These are phyloP conservation scores for Dryadomyces sulphureus DNA, from an alignment of 2,329 filamentous ascomycete genomes.

Conservation along the genomic window DNA sequence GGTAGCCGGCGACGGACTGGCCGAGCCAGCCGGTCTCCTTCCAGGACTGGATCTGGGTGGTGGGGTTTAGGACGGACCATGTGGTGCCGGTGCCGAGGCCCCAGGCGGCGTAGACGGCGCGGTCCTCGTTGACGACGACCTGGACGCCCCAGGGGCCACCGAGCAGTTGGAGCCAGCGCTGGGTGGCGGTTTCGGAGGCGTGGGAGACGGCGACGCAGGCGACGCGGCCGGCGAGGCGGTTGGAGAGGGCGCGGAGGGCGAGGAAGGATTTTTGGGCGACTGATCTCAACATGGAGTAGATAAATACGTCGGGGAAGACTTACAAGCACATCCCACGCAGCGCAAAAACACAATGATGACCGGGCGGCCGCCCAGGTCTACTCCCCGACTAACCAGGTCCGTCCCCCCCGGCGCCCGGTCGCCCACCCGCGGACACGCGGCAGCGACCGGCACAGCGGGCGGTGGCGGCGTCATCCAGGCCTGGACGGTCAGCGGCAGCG, in stretches of 20 bases:
- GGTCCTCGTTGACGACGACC: slow-evolving; percentile 39
- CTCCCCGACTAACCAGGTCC: slow-evolving; percentile 27
- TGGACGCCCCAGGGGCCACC: slow-evolving; percentile 43
- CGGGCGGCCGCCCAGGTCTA: too few relatives aligned
- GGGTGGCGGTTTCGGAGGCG: slow-evolving; percentile 38
- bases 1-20: slow-evolving; percentile 30
- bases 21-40: slow-evolving; percentile 41
- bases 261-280: slow-evolving; percentile 44
- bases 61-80: slow-evolving; percentile 39
- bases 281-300: slow-evolving; percentile 15
- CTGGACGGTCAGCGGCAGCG: slow-evolving; percentile 35
- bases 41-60: slow-evolving; percentile 36
- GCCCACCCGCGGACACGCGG: slow-evolving; percentile 29
- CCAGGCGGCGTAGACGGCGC: slow-evolving; percentile 43
- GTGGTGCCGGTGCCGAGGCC: slow-evolving; percentile 35
- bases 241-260: slow-evolving; percentile 37
- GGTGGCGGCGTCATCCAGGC: slow-evolving; percentile 37
- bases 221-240: slow-evolving; percentile 31
- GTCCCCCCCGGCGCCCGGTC: slow-evolving; percentile 32
- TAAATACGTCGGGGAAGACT: slow-evolving; percentile 13
- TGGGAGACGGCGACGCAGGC: slow-evolving; percentile 45
- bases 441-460: slow-evolving; percentile 29
- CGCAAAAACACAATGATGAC: slow-evolving; percentile 36
- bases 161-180: slow-evolving; percentile 40
- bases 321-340: slow-evolving; percentile 42